phyloP scores from a whole-genome alignment of 2,329 filamentous ascomycete species.

The Penicillium thymicola region DNA sequence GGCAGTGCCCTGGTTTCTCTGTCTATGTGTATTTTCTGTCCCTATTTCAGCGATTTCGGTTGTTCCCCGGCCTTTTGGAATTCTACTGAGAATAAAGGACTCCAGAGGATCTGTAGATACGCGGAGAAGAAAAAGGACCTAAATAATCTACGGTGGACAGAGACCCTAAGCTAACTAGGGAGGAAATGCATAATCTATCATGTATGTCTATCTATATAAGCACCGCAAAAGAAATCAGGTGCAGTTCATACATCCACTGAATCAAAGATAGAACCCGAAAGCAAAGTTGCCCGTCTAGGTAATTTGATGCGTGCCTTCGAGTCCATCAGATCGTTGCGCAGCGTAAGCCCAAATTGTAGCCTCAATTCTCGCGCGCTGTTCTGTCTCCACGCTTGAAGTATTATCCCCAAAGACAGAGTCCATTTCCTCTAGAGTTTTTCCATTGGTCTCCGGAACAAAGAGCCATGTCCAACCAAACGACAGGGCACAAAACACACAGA shows the following conservation, averaged over 20 bases:
- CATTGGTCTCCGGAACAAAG: conserved; percentile 55
- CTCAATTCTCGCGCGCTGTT: conserved; percentile 4
- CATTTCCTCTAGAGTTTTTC: conserved; percentile 52
- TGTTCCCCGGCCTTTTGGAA: background rate
- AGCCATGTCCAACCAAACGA: conserved; percentile 48
- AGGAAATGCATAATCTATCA: background rate
- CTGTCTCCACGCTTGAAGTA: background rate
- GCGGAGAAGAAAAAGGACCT: background rate
- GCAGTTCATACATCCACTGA: background rate
- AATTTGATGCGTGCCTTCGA: background rate
- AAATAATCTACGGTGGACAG: background rate
- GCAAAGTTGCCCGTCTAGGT: background rate
- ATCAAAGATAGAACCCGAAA: background rate
- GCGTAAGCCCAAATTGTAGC: conserved; percentile 1
- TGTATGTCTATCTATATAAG: background rate
- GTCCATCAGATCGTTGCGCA: background rate
- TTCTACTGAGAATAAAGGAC: background rate
- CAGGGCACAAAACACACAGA: conserved; percentile 49
- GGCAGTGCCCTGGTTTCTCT: no score
- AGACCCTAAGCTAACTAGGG: no score
- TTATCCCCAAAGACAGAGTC: conserved; percentile 34
- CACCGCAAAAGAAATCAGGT: no score
- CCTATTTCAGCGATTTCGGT: background rate
- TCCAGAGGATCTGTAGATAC: background rate
- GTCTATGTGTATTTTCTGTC: no score